Evolutionary conservation across 192 early-diverging fungal species (phyloP).

Genomic region (Diversispora epigaea): DNA sequence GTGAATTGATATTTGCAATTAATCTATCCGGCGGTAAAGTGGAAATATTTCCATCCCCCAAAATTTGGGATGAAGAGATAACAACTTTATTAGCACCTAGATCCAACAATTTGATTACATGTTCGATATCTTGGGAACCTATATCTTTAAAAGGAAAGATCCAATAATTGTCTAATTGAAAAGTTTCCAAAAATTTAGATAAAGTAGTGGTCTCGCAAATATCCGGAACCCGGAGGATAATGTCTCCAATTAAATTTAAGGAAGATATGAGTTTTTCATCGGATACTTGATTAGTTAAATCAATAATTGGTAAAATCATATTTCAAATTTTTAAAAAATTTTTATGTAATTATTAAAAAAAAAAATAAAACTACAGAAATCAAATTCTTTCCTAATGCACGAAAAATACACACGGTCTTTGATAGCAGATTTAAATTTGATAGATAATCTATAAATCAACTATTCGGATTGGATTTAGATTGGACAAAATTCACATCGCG

Average conservation of each 20-base stretch:
- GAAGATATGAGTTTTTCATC: neutral
- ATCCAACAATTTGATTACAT: slow-evolving; percentile 11
- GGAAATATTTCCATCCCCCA: neutral
- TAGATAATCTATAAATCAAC: no score
- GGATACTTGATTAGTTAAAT: slow-evolving; percentile 3
- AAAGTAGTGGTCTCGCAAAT: neutral
- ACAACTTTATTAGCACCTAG: slow-evolving; percentile 27
- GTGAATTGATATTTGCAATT: neutral
- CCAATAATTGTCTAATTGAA: slow-evolving; percentile 14
- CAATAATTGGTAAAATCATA: neutral
- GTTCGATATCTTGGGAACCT: slow-evolving; percentile 2
- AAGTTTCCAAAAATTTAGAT: slow-evolving; percentile 14
- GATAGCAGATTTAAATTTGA: no score
- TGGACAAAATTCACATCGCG: no score
- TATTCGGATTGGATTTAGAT: no score
- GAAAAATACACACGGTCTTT: no score
- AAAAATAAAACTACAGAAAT: no score
- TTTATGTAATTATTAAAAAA: no score
- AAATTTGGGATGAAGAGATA: neutral
- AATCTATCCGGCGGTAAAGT: slow-evolving; percentile 27
- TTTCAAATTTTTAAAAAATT: neutral
- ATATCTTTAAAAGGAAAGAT: neutral
- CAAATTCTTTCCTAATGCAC: no score
- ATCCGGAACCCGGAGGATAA: slow-evolving; percentile 7
- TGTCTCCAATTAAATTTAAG: neutral